phyloP scores from a whole-genome alignment of 352 stramenopile genomes.

The Globisporangium echinulatum region DNA sequence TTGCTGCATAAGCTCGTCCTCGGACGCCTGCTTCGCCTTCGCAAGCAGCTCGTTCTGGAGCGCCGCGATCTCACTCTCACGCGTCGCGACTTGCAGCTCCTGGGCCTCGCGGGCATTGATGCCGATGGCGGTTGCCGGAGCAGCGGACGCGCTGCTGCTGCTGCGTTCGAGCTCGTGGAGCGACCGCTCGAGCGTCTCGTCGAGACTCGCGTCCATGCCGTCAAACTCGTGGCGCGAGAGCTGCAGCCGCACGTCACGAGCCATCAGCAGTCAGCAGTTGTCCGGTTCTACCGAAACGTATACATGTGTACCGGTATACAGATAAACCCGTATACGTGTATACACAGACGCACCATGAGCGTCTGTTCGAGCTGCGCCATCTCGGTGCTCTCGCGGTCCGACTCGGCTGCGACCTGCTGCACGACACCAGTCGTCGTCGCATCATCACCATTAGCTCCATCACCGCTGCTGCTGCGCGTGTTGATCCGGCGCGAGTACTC shows the following conservation, averaged over 20 bases:
- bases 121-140: neutral
- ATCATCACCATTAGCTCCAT: constrained; percentile 7
- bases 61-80: constrained; percentile 65
- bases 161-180: constrained; percentile 35
- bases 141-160: neutral
- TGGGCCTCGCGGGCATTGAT: constrained; percentile 22
- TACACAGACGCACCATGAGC: constrained; percentile 34
- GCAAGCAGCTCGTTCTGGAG: constrained; percentile 68
- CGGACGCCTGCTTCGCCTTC: constrained; percentile 59
- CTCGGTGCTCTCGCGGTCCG: constrained; percentile 48
- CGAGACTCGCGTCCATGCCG: constrained; percentile 64
- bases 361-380: constrained; percentile 68
- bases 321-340: no score
- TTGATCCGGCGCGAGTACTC: constrained; percentile 67
- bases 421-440: constrained; percentile 14
- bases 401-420: constrained; percentile 22
- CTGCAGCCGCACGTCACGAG: constrained; percentile 15
- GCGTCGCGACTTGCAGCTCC: constrained; percentile 45
- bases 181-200: constrained; percentile 66
- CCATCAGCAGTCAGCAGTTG: no score
- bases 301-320: no score
- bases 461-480: constrained; percentile 19
- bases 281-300: no score
- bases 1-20: constrained; percentile 68
- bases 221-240: constrained; percentile 72